Conservation (phyloP, 1,284 basidiomycete genomes). For the Sanghuangporus sanghuang region DNA sequence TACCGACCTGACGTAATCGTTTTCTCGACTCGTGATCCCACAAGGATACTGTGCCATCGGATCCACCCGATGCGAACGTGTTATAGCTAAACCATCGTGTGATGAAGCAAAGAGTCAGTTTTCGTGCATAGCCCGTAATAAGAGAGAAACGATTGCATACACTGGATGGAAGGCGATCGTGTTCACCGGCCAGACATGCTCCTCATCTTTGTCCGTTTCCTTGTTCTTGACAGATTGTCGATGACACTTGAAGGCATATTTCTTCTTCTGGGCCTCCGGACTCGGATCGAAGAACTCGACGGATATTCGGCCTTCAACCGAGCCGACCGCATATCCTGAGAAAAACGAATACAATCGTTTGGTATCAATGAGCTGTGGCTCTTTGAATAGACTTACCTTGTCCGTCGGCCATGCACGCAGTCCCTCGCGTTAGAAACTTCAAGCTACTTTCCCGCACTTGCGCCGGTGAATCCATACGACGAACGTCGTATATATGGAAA, state of each 20-base stretch:
- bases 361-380: background rate
- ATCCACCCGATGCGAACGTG: slow-evolving; percentile 93
- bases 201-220: slow-evolving; percentile 55
- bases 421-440: slow-evolving; percentile 90
- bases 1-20: slow-evolving; percentile 83
- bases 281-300: slow-evolving; percentile 95
- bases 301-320: slow-evolving; percentile 93
- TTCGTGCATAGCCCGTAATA: slow-evolving; percentile 2
- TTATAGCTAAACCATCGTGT: slow-evolving; percentile 56
- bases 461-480: slow-evolving; percentile 65
- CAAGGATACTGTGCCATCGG: slow-evolving; percentile 86
- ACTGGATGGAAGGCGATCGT: slow-evolving; percentile 90
- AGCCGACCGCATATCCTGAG: slow-evolving; percentile 87
- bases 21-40: slow-evolving; percentile 99
- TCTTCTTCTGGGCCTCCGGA: slow-evolving; percentile 73
- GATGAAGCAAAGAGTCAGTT: background rate
- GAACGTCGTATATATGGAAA: slow-evolving; percentile 83
- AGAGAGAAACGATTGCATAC: slow-evolving; percentile 35
- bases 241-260: slow-evolving; percentile 99
- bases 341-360: background rate
- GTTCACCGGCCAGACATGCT: slow-evolving; percentile 98
- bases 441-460: slow-evolving; percentile 88
- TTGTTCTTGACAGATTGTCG: slow-evolving; percentile 64
- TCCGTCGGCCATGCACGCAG: slow-evolving; percentile 90
- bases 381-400: slow-evolving; percentile 53